Base-by-base conservation (phyloP, 371 early-diverging fungal species). In the Mortierella sp. region DNA sequence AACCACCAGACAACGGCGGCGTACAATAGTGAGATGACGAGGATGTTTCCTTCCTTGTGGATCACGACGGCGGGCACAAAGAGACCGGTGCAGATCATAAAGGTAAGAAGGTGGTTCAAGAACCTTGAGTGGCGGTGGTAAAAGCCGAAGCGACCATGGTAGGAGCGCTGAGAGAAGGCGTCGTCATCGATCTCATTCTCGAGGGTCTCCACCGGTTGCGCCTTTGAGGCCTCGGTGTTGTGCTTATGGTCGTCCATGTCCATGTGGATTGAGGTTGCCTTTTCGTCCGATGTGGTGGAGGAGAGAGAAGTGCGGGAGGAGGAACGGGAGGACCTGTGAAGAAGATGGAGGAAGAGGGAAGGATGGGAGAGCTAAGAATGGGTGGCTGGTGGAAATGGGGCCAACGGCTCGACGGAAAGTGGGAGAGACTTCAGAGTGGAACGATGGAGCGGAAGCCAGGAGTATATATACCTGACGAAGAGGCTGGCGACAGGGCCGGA, bases 1-100 rank as follows among this genome's bases (percentile, higher is more conserved):
- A 89, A 56, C 61, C 87, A 84, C 63, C 82, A 74, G 16, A 90
- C 63, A 49, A 90, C 71, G 64, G 90, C 86, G 39, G 74, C 83
- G 63, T 90, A 92, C 67, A 69, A 52, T 27, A 80, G 44, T 28
- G 74, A 65, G 40, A 80, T 49, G 46, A 78, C 71, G 2, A 63
- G 63, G 64, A 74, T 29, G 47, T 73, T 74, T 44, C 79, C 67
- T 41, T 56, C 49, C 59, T 76, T 76, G 55, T 54, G 77, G 43
- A 76, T 41, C 50, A 76, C 43, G 22, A 46, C 77, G 5, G 77
- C 77, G 28, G 77, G 77, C 52, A 76, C 50, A 34, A 76, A 76
- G 58, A 76, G 65, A 4, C 65, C 77, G 9, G 69, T 76, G 77
- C 65, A 64, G 46, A 76, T 51, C 19, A 54, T 25, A 39, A 76